A percentile compares a stretch with the other conserved stretches of the same genome.
Evolutionary conservation across 208 protist species (phyloP).

Genomic region (Trypanosoma lewisi): DNA sequence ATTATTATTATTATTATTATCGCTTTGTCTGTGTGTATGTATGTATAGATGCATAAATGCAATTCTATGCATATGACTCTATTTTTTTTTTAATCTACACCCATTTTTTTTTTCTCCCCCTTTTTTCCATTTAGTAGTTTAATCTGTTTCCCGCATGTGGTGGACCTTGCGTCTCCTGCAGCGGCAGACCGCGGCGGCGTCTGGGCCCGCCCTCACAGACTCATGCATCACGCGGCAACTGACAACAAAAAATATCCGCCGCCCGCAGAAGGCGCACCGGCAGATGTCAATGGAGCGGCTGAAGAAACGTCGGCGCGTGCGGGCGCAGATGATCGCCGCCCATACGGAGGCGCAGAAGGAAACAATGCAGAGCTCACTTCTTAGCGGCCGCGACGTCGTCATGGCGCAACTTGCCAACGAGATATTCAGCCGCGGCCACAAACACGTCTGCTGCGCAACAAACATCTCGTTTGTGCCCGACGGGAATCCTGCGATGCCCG

Average conservation of each 20-base stretch:
- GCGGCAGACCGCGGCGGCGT: not conserved
- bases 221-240: constrained; percentile 43
- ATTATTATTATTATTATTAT: constrained; percentile 6
- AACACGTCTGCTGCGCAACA: constrained; percentile 67
- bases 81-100: not conserved
- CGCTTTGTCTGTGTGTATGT: constrained; percentile 2
- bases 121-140: not conserved
- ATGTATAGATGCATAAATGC: not conserved
- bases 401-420: constrained; percentile 78
- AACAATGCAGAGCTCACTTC: constrained; percentile 23
- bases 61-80: not conserved
- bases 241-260: constrained; percentile 50
- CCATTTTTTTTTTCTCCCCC: not conserved
- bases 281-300: constrained; percentile 40
- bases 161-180: constrained; percentile 13
- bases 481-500: constrained; percentile 79
- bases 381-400: constrained; percentile 69
- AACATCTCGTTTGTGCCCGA: constrained; percentile 82
- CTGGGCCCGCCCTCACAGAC: constrained; percentile 32
- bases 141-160: constrained; percentile 13
- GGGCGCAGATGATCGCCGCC: constrained; percentile 42
- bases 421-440: constrained; percentile 81
- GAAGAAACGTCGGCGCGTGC: constrained; percentile 32
- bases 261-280: constrained; percentile 29
- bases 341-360: constrained; percentile 47